A percentile compares a stretch with the other conserved stretches of the same genome.
Conservation (phyloP, 2,329 filamentous ascomycete genomes). For the Sordariomycetes sp. region DNA sequence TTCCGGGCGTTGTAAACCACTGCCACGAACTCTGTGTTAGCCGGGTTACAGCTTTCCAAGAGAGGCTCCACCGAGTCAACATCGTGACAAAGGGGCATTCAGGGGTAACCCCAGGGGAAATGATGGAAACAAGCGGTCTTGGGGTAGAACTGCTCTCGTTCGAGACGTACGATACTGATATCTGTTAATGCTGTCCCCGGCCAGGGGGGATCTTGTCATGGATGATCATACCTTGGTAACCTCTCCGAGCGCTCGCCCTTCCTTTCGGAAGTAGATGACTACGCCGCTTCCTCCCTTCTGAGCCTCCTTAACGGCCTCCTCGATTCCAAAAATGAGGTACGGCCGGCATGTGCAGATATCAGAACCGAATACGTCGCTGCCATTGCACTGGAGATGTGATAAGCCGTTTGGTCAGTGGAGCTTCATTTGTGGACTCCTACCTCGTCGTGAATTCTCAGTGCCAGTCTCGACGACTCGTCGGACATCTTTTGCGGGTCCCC, state of each 20-base stretch:
- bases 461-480: slow-evolving; percentile 68
- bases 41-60: not conserved
- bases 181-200: not conserved
- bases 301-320: slow-evolving; percentile 94
- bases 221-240: slow-evolving; percentile 73
- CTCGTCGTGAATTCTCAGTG: slow-evolving; percentile 69
- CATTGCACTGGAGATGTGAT: slow-evolving; percentile 56
- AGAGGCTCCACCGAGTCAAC: not conserved
- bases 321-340: slow-evolving; percentile 93
- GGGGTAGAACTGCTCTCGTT: not conserved
- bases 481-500: slow-evolving; percentile 92
- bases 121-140: not conserved
- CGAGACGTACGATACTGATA: slow-evolving; percentile 10
- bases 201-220: not conserved
- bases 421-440: slow-evolving; percentile 19
- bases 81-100: not conserved
- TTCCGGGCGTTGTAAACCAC: slow-evolving; percentile 73
- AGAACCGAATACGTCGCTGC: slow-evolving; percentile 93
- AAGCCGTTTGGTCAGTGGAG: not conserved
- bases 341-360: slow-evolving; percentile 96
- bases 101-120: not conserved
- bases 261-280: slow-evolving; percentile 98
- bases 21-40: slow-evolving; percentile 5
- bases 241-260: slow-evolving; percentile 87
- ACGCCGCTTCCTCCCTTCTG: slow-evolving; percentile 89